Base-by-base conservation (phyloP, 2,329 filamentous ascomycete species). In the Xylaria polymorpha region DNA sequence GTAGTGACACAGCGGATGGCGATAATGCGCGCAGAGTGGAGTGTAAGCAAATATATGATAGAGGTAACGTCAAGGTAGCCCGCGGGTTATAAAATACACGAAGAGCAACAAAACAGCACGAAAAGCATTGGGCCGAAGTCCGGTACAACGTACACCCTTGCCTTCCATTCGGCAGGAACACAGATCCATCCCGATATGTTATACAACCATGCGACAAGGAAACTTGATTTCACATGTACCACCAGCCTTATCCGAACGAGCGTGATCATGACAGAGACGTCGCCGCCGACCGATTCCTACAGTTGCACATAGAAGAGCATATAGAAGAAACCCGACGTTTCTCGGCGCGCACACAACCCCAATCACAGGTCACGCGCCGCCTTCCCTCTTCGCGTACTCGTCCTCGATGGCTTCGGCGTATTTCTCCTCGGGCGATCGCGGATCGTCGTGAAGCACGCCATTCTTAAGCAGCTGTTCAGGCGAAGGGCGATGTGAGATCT, bases 391-490 rank as follows among this genome's bases (percentile, higher is more conserved):
- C 68, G 87, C 87, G 74, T 90, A 89, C 76, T 90, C 88, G 1
- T 89, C 86, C 79, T 90, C 87, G 44, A 90, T 90, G 20, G 86
- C 86, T 79, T 90, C 87, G 68, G 84, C 83, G 72, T 90, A 90
- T 73, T 84, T 85, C 73, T 86, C 83, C 35, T 87, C 85, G 3
- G 85, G 79, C n/a, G 83, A 83, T 66, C 88, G 85, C 1, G 88
- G 88, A 74, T 92, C 89, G 73, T 91, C 88, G 67, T 88, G 89
- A 72, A 98, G 82, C 64, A 98, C 93, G 5, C 94, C 94, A 74
- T 92, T 90, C 76, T 92, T 90, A 67, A 97, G 85, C 71, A 97
- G 84, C 60, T 91, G 86, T 73, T 94, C 92, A 12, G 92, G 91
- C 43, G 88, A 85, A 1, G 94, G 94, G 22, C 94, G 87, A 75